Conservation (phyloP, 306 rosid species). For the Astragalus glycyphyllos region DNA sequence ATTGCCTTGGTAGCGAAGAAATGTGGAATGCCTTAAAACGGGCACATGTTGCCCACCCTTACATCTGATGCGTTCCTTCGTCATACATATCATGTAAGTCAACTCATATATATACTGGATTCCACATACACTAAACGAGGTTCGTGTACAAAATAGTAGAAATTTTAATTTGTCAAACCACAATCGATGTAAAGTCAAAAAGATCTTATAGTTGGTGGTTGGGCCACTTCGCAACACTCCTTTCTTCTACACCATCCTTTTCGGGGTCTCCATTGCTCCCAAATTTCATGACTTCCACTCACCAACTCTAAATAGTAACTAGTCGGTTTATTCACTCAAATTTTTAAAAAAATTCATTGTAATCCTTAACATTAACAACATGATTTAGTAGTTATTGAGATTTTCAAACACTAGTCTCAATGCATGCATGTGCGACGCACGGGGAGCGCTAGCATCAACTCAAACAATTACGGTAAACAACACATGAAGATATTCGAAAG, state of each 20-base stretch:
- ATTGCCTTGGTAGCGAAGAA: background rate
- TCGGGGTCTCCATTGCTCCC: background rate
- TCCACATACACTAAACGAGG: background rate
- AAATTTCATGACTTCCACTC: conserved; percentile 36
- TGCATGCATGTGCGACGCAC: no score
- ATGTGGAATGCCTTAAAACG: background rate
- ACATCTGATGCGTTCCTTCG: background rate
- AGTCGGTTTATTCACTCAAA: no score
- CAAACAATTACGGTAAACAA: no score
- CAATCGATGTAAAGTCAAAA: conserved; percentile 45
- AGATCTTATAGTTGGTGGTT: conserved; percentile 41
- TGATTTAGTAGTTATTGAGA: no score
- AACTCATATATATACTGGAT: conserved; percentile 21
- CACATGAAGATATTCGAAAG: no score
- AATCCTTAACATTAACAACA: no score
- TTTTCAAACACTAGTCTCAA: no score
- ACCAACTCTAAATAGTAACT: conserved; percentile 14
- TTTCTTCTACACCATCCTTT: conserved; percentile 3
- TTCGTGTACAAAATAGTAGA: background rate
- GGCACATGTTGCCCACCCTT: conserved; percentile 32
- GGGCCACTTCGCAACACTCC: conserved; percentile 26
- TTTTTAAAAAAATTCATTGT: no score
- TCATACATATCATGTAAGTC: conserved; percentile 2
- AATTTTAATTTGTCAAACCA: conserved; percentile 1
- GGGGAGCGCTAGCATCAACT: no score